These are phyloP conservation scores for Tritrichomonas foetus DNA, from an alignment of 208 protist genomes.

Conservation along the genomic window DNA sequence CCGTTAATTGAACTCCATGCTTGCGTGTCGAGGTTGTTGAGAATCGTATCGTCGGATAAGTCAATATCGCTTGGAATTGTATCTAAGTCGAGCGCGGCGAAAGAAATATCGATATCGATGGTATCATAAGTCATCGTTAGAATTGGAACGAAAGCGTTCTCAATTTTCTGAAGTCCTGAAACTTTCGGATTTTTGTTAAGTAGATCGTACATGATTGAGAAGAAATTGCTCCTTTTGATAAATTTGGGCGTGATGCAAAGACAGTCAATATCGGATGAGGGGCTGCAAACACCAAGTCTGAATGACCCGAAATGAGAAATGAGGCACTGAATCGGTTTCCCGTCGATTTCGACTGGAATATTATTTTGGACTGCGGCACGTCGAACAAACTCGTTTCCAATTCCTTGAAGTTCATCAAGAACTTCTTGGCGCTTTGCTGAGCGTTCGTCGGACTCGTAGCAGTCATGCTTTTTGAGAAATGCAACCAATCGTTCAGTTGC, in stretches of 20 bases:
- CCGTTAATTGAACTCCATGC: background rate
- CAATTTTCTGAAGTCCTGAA: background rate
- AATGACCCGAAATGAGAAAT: background rate
- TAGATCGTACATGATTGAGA: background rate
- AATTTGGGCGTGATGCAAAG: background rate
- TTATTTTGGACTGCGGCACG: background rate
- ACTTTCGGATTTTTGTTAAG: background rate
- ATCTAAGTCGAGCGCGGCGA: background rate
- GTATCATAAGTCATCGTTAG: background rate
- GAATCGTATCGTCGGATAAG: background rate
- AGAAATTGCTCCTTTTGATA: background rate
- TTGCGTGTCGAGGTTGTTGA: background rate
- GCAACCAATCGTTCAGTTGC: background rate
- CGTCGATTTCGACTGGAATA: background rate
- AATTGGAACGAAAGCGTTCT: conserved; percentile 15
- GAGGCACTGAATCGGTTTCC: background rate
- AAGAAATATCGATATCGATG: conserved; percentile 28
- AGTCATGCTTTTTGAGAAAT: background rate
- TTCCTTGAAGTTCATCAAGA: background rate
- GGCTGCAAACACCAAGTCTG: background rate
- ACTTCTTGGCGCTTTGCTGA: background rate
- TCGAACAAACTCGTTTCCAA: background rate
- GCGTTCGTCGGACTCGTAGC: background rate
- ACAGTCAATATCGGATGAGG: background rate
- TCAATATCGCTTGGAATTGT: background rate